Evolutionary conservation across 2,329 filamentous ascomycete genomes (phyloP), one percentile per base, ranked within the genome.

Genomic region (Exophiala aquamarina): DNA sequence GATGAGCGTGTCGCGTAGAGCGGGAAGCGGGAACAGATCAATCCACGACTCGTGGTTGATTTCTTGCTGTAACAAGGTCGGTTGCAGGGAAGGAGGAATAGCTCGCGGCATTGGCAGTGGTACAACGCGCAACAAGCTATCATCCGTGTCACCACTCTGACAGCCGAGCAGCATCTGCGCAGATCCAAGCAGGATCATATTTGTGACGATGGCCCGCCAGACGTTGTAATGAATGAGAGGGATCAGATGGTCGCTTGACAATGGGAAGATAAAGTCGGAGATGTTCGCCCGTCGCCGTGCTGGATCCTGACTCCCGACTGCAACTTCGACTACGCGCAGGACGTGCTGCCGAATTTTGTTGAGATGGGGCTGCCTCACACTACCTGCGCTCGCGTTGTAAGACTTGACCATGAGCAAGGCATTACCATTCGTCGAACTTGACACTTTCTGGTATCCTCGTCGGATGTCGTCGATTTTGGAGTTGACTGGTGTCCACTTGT

Each of bases 1-100:
- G 14, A 65, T 50, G 0, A 66, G 31, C 2, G 52, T 49, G 32
- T 65, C 56, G 6, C 63, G 56, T 3, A 65, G 44, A 3, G 54
- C 53, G 1, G 49, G 34, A 0, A 64, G 41, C 2, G 62, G 62
- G 14, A 64, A 49, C 3, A 66, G 28, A 21, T 66, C 63, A 18
- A 65, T 53, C 61, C 63, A 65, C 2, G 61, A 60, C 18, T 62
- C 59, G 32, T 66, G 63, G 3, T 41, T 41, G 3, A 57, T 47
- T 11, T 40, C 41, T 15, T 43, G 54, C 41, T 63, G 61, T 4
- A 59, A 41, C 2, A 13, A 1, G 4, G 59, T 63, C 1, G 59
- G 54, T 11, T 48, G 50, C 8, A 63, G 59, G 9, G n/a, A 44
- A 14, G 44, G 33, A 2, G 57, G 57, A 23, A 59, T 17, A 13